Evolutionary conservation across 257 asterid species (phyloP).

Genomic region (Nemophila menziesii): DNA sequence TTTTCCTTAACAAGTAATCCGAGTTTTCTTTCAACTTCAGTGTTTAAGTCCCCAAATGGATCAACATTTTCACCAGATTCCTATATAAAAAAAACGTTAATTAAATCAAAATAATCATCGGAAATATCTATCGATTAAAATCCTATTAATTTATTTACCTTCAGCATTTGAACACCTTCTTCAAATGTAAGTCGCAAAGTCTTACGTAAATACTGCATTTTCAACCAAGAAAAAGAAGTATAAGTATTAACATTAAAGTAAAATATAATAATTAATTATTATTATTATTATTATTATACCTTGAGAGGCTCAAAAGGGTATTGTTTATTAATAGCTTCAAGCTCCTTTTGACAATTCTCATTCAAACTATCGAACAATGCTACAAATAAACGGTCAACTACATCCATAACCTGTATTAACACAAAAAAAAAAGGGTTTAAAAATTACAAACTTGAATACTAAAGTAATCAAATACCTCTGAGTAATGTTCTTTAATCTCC

Average conservation of each 20-base stretch:
- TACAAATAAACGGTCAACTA: conserved; percentile 72
- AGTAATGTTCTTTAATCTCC: conserved; percentile 85
- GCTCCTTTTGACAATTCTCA: conserved; percentile 55
- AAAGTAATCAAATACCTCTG: conserved; percentile 42
- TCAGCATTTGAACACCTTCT: too few relatives aligned
- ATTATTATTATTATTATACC: too few relatives aligned
- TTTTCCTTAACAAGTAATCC: conserved; percentile 79
- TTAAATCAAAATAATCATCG: background rate
- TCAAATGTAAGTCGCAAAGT: background rate
- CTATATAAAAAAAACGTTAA: conserved; percentile 23
- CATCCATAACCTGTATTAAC: conserved; percentile 78
- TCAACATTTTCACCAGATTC: conserved; percentile 84
- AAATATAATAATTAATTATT: background rate
- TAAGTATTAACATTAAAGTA: conserved; percentile 4
- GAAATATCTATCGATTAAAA: too few relatives aligned
- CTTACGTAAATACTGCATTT: background rate
- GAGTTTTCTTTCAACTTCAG: conserved; percentile 75
- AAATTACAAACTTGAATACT: background rate
- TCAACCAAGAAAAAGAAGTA: conserved; percentile 4
- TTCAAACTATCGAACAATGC: conserved; percentile 66
- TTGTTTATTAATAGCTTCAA: conserved; percentile 64
- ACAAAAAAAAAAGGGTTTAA: background rate
- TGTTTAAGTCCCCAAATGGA: conserved; percentile 83
- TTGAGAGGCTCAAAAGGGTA: conserved; percentile 77
- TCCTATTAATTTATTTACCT: too few relatives aligned